phyloP scores from a whole-genome alignment of 371 early-diverging fungal genomes.

The Apophysomyces elegans region DNA sequence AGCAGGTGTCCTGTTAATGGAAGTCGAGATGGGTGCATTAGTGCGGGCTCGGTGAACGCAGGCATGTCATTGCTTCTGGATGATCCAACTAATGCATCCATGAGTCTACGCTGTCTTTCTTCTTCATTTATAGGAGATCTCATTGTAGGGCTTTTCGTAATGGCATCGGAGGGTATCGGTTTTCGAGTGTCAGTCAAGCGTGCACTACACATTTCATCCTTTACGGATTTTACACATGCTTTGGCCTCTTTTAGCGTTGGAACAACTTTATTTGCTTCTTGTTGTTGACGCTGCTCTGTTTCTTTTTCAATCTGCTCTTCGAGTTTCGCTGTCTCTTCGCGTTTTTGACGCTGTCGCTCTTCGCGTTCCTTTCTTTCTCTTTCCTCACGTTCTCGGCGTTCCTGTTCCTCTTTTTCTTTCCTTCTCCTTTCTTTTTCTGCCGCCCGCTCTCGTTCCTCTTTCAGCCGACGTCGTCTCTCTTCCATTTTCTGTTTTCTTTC shows the following conservation, averaged over 20 bases:
- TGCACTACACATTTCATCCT: not conserved
- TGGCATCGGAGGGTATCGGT: no score
- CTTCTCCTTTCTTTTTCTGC: conserved; percentile 63
- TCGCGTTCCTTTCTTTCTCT: conserved; percentile 32
- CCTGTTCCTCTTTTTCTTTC: conserved; percentile 58
- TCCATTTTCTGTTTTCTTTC: conserved; percentile 56
- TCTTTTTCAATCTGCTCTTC: conserved; percentile 19
- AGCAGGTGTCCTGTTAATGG: not conserved
- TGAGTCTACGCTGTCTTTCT: conserved; percentile 15
- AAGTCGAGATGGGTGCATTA: not conserved
- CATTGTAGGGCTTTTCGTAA: not conserved
- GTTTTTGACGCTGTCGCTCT: conserved; percentile 40
- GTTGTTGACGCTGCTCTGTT: conserved; percentile 33
- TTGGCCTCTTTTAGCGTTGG: conserved; percentile 29
- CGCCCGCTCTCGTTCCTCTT: conserved; percentile 60
- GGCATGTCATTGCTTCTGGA: not conserved
- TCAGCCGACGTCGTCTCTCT: conserved; percentile 56
- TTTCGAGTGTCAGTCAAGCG: not conserved
- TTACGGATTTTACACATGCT: conserved; percentile 19
- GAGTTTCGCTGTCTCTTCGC: conserved; percentile 18
- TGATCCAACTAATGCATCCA: conserved; percentile 19
- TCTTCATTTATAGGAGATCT: not conserved
- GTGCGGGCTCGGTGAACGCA: not conserved
- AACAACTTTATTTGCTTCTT: conserved; percentile 31
- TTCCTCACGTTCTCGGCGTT: conserved; percentile 49